Base-by-base conservation (phyloP, 176 grass and related monocot genomes). In the Oropetium thomaeum region DNA sequence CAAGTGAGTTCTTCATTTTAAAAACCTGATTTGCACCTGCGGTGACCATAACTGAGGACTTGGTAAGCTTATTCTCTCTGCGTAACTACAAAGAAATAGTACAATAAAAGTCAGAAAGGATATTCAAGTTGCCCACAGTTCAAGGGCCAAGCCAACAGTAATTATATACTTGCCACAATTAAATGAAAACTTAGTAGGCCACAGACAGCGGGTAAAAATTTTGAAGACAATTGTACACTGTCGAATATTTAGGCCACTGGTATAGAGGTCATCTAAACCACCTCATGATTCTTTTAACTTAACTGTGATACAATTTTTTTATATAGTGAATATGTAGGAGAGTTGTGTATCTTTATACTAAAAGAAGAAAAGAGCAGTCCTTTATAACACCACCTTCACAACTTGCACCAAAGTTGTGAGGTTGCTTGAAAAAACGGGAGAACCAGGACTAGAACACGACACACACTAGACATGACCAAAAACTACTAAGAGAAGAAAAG, bases 11-110 rank as follows among this genome's bases (percentile, higher is more conserved):
- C 9, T 14, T 4, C 0, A 15, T 73, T 80, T 60, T 26, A 25
- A 3, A 57, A 57, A 99, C 92, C 92, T 99, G 92, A 88, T 99
- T 99, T 92, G 96, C 92, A 51, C 92, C 96, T 58, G 92, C 89
- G 6, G 96, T 99, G 28, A 99, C 96, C 96, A 99, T 95, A 81
- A 99, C 85, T 20, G 89, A 90, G 33, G 92, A 96, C 43, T 99
- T 96, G 2, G 55, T 88, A 71, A 96, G 81, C 58, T 96, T 96
- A 69, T 99, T 99, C 84, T 99, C 96, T 23, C 34, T 89, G 8
- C 22, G 52, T 72, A 99, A 52, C 96, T 99, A 82, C 82, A 86
- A 81, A 67, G 75, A 74, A 57, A 29, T n/a, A 53, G 19, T 58
- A 39, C 8, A 55, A n/a, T 30, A 58, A 65, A 82, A 17, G 71